A percentile compares a stretch with the other conserved stretches of the same genome.
phyloP scores from a whole-genome alignment of 2,329 filamentous ascomycete species.

The Aquanectria penicillioides region DNA sequence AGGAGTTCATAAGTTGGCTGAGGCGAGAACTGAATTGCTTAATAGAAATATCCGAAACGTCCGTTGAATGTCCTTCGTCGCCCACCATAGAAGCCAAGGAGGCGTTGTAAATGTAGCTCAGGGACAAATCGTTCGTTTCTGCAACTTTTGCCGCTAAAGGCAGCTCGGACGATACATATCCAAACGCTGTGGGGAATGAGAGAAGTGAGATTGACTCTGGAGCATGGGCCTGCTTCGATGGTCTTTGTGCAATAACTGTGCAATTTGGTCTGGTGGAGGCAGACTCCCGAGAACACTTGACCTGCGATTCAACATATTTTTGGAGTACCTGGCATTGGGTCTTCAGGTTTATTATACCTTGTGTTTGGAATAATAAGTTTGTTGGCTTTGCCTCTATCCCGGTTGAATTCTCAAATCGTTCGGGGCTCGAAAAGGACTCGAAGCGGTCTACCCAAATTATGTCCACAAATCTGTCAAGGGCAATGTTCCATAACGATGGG shows the following conservation, averaged over 20 bases:
- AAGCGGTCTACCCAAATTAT: not conserved
- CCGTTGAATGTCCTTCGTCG: no score
- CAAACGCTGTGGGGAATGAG: no score
- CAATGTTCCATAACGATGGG: not conserved
- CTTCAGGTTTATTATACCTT: not conserved
- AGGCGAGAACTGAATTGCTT: no score
- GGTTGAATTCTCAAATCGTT: slow-evolving; percentile 15
- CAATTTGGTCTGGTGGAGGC: not conserved
- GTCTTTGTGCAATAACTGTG: slow-evolving; percentile 11
- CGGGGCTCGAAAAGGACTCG: not conserved
- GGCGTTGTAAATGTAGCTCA: no score
- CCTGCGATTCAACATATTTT: slow-evolving; percentile 23
- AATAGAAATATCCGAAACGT: no score
- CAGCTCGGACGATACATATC: no score
- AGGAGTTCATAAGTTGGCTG: no score
- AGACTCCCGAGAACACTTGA: slow-evolving; percentile 4
- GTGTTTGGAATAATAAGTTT: slow-evolving; percentile 8
- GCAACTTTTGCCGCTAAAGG: no score
- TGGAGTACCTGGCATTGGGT: slow-evolving; percentile 4
- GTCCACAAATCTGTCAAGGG: slow-evolving; percentile 9
- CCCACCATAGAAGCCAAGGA: no score
- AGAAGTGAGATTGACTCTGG: no score
- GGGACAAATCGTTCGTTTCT: no score
- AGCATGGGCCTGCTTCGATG: no score
- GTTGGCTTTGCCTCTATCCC: not conserved